A percentile compares a stretch with the other conserved stretches of the same genome.
These are phyloP conservation scores for Beta corolliflora DNA, from an alignment of 179 eudicot species.

Conservation along the genomic window DNA sequence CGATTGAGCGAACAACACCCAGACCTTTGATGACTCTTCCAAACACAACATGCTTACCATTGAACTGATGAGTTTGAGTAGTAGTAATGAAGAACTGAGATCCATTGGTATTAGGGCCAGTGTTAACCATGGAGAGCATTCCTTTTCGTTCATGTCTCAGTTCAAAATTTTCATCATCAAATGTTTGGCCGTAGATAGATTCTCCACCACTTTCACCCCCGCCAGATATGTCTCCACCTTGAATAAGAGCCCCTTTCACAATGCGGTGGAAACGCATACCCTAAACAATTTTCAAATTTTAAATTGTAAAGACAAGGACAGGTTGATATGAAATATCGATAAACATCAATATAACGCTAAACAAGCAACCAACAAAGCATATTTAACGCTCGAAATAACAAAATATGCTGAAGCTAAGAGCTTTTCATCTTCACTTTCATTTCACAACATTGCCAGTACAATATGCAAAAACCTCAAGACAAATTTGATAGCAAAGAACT, in stretches of 20 bases:
- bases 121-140: constrained; percentile 75
- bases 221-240: constrained; percentile 67
- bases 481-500: too few species aligned
- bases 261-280: constrained; percentile 63
- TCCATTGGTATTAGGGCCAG: constrained; percentile 72
- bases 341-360: neutral
- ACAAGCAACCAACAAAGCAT: neutral
- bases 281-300: constrained; percentile 28
- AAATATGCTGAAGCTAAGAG: neutral
- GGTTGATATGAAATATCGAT: neutral
- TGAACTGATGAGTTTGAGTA: constrained; percentile 56
- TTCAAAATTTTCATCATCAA: constrained; percentile 83
- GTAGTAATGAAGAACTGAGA: constrained; percentile 76
- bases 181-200: constrained; percentile 67
- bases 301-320: neutral
- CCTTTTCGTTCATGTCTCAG: constrained; percentile 74
- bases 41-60: constrained; percentile 82
- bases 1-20: constrained; percentile 65
- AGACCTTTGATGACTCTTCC: constrained; percentile 77
- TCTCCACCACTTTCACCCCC: constrained; percentile 60
- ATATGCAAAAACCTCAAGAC: neutral
- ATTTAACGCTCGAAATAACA: neutral
- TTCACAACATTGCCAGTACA: neutral
- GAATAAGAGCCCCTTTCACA: constrained; percentile 58
- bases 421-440: neutral